Evolutionary conservation across 495 filamentous ascomycete species (phyloP), one percentile per base, ranked within the genome.

Genomic region (Hypoxylon lenormandii): DNA sequence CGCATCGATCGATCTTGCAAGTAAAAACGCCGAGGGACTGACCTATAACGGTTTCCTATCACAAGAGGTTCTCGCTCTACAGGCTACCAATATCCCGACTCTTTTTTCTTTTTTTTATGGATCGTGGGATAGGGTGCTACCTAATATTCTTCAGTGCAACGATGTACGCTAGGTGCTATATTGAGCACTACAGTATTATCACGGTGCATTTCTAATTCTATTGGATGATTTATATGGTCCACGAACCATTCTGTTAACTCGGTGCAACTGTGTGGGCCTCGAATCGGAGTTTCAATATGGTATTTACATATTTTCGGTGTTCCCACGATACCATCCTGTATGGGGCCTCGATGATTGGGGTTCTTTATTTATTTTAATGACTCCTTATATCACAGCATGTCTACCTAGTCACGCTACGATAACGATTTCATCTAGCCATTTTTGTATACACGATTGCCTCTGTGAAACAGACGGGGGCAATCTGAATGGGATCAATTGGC

Each of bases 1-100:
- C 65, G 57, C 57, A 66, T 57, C 57, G 51, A 53, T 43, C 59
- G 67, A 70, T 66, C 56, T 66, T 22, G 45, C 49, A 66, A 65
- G 52, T 19, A 55, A 65, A 66, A 60, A 62, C 64, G 51, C 61
- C 67, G 57, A 62, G 22, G 2, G 57, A 51, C 28, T 45, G 16
- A 18, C 30, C 16, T 57, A 47, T 43, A 57, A 54, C 54, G 43
- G 47, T 43, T 62, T 53, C 48, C 15, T 36, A 64, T 33, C 10
- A 11, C 45, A 26, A 15, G 26, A 47, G 43, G 7, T 55, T 19
- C 13, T 64, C 48, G 42, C 49, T 7, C 55, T 43, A 33, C 40
- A 50, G 12, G 40, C 15, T 38, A 28, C 37, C 40, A 43, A 22
- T 16, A 47, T 30, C 33, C 45, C 42, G 42, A 45, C 23, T 26